Conservation (phyloP, 345 rosid species). For the Hevea brasiliensis region DNA sequence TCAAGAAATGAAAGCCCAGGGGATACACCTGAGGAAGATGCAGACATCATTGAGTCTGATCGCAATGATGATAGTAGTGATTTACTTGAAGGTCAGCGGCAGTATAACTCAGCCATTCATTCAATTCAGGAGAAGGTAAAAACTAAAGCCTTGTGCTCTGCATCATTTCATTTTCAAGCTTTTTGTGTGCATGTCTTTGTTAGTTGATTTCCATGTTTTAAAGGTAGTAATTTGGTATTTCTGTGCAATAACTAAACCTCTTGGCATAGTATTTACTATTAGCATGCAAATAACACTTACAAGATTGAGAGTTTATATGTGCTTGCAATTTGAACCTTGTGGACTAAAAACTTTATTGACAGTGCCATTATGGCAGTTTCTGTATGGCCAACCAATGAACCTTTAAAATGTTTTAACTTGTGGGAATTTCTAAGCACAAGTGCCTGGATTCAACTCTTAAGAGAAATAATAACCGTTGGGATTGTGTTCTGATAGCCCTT, state of each 20-base stretch:
- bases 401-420: not conserved
- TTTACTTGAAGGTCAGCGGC: constrained; percentile 95
- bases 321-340: not conserved
- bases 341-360: not conserved
- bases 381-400: not conserved
- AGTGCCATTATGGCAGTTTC: constrained; percentile 1
- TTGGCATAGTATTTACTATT: not conserved
- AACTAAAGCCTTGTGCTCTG: constrained; percentile 13
- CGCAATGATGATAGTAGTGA: constrained; percentile 76
- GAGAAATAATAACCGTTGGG: not conserved
- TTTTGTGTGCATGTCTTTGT: not conserved
- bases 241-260: constrained; percentile 5
- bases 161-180: not conserved
- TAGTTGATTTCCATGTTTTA: constrained; percentile 7
- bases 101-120: constrained; percentile 94
- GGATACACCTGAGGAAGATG: constrained; percentile 71
- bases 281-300: not conserved
- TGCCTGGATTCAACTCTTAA: no score
- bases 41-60: constrained; percentile 65
- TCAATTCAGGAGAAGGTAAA: constrained; percentile 90
- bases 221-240: not conserved
- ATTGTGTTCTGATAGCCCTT: not conserved
- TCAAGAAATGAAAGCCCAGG: constrained; percentile 62
- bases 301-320: not conserved
- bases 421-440: not conserved